phyloP scores from a whole-genome alignment of 73 alveolate species.

The Blepharisma japonicum region DNA sequence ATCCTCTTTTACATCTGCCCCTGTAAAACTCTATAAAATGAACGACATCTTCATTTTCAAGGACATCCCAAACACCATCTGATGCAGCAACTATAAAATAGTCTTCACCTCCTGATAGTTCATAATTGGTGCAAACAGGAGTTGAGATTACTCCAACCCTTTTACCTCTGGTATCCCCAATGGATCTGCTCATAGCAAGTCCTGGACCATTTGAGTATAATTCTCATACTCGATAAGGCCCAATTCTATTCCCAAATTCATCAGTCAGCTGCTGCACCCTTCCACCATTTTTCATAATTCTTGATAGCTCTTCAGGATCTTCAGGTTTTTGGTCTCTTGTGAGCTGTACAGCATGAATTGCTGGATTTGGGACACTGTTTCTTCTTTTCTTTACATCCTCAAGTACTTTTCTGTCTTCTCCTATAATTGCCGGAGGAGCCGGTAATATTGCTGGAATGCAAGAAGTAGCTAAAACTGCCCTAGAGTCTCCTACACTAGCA shows the following conservation, averaged over 20 bases:
- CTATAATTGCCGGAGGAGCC: slow-evolving; percentile 21
- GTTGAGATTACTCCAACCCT: slow-evolving; percentile 41
- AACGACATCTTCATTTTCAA: slow-evolving; percentile 45
- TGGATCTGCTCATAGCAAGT: slow-evolving; percentile 52
- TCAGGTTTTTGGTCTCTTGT: slow-evolving; percentile 53
- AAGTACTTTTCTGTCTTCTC: neutral
- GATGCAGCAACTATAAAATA: slow-evolving; percentile 40
- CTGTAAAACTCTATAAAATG: slow-evolving; percentile 1
- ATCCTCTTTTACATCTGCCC: neutral
- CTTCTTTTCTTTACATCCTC: neutral
- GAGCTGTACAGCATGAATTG: slow-evolving; percentile 39
- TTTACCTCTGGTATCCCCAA: slow-evolving; percentile 51
- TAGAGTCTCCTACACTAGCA: slow-evolving; percentile 39
- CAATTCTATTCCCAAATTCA: slow-evolving; percentile 44
- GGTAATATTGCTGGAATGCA: neutral
- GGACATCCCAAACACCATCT: slow-evolving; percentile 62
- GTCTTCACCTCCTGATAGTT: neutral
- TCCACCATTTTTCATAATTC: slow-evolving; percentile 47
- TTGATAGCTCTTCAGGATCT: slow-evolving; percentile 35
- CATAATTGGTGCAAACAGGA: slow-evolving; percentile 42
- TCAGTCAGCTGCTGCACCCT: slow-evolving; percentile 44
- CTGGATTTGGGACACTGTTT: neutral
- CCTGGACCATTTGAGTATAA: slow-evolving; percentile 45
- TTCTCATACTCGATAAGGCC: slow-evolving; percentile 48
- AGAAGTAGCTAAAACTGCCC: slow-evolving; percentile 43